Percentiles rank a stretch among this genome's conserved stretches.
Evolutionary conservation across 2,329 filamentous ascomycete species (phyloP).

Genomic region (Fusarium albidum): DNA sequence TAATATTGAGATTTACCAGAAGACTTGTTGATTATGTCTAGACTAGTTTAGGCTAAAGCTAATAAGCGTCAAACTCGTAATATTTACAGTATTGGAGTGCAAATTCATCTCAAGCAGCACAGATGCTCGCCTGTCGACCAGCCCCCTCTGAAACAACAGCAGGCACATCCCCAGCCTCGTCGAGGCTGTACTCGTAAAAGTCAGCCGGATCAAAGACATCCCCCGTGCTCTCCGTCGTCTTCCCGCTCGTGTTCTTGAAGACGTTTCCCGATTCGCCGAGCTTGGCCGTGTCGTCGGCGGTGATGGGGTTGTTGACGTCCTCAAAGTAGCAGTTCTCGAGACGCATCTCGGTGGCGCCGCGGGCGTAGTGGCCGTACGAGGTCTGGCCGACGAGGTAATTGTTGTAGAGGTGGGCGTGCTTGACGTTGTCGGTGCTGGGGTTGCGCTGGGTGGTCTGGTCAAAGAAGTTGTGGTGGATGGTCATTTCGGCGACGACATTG

Average conservation of each 20-base stretch:
- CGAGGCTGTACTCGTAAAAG: constrained; percentile 23
- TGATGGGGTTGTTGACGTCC: constrained; percentile 33
- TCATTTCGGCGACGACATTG: constrained; percentile 34
- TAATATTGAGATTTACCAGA: too few relatives aligned
- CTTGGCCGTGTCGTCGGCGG: constrained; percentile 14
- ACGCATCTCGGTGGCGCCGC: constrained; percentile 34
- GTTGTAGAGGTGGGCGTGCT: constrained; percentile 40
- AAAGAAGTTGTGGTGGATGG: constrained; percentile 39
- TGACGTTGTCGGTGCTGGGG: constrained; percentile 38
- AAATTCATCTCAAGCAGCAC: constrained; percentile 17
- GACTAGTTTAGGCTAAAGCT: too few relatives aligned
- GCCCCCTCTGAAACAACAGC: constrained; percentile 28
- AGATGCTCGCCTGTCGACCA: constrained; percentile 37
- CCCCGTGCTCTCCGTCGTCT: constrained; percentile 11
- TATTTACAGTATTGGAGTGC: constrained; percentile 11
- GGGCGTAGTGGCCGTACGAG: constrained; percentile 38
- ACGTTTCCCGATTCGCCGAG: constrained; percentile 17
- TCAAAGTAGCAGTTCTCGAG: constrained; percentile 41
- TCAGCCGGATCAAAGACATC: constrained; percentile 10
- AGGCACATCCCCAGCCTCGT: constrained; percentile 33
- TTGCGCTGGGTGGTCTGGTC: constrained; percentile 38
- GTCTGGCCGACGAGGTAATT: constrained; percentile 37
- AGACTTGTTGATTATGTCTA: too few relatives aligned
- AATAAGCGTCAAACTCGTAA: too few relatives aligned
- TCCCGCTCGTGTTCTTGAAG: constrained; percentile 14